Conservation (phyloP, 176 grass and related monocot species). For the Eragrostis nindensis region DNA sequence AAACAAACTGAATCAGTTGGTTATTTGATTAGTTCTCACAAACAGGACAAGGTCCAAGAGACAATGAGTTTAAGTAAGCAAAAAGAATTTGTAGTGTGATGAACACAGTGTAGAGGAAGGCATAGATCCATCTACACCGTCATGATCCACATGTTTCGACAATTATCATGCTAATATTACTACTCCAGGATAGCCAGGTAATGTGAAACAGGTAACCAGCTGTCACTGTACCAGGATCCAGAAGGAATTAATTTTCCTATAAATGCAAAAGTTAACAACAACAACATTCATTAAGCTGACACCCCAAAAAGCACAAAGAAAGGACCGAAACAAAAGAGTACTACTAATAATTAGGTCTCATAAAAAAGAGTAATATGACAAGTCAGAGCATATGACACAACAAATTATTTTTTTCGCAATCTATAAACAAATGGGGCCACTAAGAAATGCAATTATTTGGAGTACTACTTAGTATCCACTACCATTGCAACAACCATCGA, state of each 20-base stretch:
- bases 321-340: not conserved
- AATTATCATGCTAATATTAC: slow-evolving; percentile 4
- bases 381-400: slow-evolving; percentile 3
- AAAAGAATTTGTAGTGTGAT: not conserved
- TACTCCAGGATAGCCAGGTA: not conserved
- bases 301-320: not conserved
- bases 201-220: not conserved
- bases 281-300: not conserved
- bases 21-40: not conserved
- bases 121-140: not conserved
- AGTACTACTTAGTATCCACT: not conserved
- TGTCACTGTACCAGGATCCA: not conserved
- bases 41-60: not conserved
- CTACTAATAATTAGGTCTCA: too few species aligned
- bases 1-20: not conserved
- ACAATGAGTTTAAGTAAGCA: not conserved
- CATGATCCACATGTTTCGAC: not conserved
- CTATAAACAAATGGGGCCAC: not conserved
- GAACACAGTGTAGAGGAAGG: not conserved
- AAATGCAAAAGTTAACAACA: slow-evolving; percentile 8
- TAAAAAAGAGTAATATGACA: not conserved
- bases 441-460: not conserved
- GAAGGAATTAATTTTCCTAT: not conserved
- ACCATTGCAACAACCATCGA: not conserved
- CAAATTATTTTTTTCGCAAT: not conserved